phyloP scores from a whole-genome alignment of 129 eudicot species.

The Kitagawia praeruptora region DNA sequence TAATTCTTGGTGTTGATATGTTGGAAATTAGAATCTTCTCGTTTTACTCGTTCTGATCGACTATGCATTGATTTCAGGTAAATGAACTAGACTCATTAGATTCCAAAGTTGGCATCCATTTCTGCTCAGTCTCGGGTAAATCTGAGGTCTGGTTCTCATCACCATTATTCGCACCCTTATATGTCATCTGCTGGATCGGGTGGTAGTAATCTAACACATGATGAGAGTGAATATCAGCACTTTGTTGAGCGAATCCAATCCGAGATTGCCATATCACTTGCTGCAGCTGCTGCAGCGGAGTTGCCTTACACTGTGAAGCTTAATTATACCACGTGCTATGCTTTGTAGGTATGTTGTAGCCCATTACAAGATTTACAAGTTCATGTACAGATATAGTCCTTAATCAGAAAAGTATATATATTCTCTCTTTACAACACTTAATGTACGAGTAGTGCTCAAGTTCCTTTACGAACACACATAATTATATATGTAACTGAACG shows the following conservation, averaged over 20 bases:
- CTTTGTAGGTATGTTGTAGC: conserved; percentile 62
- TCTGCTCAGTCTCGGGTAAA: conserved; percentile 20
- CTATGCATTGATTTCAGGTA: conserved; percentile 46
- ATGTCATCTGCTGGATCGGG: conserved; percentile 18
- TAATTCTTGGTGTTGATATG: conserved; percentile 21
- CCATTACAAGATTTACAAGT: background rate
- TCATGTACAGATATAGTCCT: too few species aligned
- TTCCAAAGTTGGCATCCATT: conserved; percentile 44
- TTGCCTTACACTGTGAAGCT: conserved; percentile 92
- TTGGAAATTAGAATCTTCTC: conserved; percentile 4
- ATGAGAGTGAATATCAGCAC: conserved; percentile 42
- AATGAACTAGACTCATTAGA: conserved; percentile 87
- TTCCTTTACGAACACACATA: too few species aligned
- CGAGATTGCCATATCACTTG: conserved; percentile 76
- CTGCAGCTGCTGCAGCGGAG: conserved; percentile 84
- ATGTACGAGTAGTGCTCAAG: too few species aligned
- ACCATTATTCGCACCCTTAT: conserved; percentile 41
- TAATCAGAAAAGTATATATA: too few species aligned
- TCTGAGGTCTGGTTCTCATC: conserved; percentile 36
- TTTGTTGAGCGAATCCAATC: conserved; percentile 52
- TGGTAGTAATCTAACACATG: conserved; percentile 22
- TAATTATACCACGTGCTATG: conserved; percentile 83
- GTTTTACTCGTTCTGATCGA: background rate
- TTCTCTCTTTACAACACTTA: too few species aligned
- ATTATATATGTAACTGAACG: too few species aligned